These are phyloP conservation scores for Solanum pennellii DNA, from an alignment of 257 asterid species.

Conservation along the genomic window DNA sequence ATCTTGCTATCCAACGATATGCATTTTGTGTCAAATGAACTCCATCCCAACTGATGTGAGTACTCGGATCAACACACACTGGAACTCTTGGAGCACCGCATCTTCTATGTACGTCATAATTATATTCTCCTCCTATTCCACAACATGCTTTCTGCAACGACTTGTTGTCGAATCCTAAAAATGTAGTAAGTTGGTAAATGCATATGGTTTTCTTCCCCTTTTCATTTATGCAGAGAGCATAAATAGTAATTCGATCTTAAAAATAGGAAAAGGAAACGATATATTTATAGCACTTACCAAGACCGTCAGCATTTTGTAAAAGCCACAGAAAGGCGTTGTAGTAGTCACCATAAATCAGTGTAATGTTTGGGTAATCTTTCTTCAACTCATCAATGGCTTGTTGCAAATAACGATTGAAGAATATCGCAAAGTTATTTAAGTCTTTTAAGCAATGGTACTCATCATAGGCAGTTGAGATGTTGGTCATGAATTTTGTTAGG, in stretches of 20 bases:
- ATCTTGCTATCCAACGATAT: neutral
- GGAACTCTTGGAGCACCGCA: neutral
- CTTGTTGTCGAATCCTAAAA: slow-evolving; percentile 2
- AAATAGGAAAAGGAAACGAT: neutral
- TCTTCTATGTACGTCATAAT: neutral
- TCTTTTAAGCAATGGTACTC: neutral
- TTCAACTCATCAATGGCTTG: neutral
- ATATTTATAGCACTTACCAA: neutral
- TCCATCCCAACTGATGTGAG: slow-evolving; percentile 18
- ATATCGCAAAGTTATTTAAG: neutral
- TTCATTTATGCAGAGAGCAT: neutral
- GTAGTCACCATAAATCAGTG: neutral
- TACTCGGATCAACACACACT: neutral
- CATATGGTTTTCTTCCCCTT: neutral
- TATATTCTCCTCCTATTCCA: slow-evolving; percentile 17
- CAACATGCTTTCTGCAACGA: slow-evolving; percentile 8
- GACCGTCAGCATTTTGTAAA: neutral
- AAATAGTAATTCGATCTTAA: neutral
- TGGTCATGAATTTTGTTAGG: neutral
- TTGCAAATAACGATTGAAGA: neutral
- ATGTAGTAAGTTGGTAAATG: neutral
- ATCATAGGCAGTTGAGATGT: neutral
- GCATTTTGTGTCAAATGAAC: slow-evolving; percentile 13
- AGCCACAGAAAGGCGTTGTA: slow-evolving; percentile 4
- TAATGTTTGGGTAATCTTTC: neutral